Evolutionary conservation across 2,329 filamentous ascomycete genomes (phyloP), one percentile per base, ranked within the genome.

Genomic region (Metarhizium anisopliae): DNA sequence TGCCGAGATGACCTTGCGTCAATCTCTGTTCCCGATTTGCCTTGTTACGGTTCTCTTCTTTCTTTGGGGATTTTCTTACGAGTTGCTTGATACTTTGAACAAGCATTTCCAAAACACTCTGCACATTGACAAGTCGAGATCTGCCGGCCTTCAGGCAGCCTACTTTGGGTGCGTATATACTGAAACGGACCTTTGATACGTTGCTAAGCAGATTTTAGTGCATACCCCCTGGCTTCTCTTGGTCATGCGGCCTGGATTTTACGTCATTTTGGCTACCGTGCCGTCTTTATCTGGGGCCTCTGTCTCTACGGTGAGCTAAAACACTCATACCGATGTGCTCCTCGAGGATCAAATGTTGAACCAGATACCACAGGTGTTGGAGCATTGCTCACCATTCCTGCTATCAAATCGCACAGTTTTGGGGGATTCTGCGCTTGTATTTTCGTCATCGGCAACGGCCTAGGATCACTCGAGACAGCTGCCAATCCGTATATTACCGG

Each of bases 381-480:
- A 16, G 79, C 77, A n/a, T 65, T 82, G 52, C 70, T 81, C 16
- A 75, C 77, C 11, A 80, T 78, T 53, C 75, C 78, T 0, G 80
- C 77, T 58, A 78, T 85, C 62, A 78, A 80, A 59, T 79, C 81
- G 40, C 76, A 79, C 55, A 87, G 83, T 14, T 92, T 91, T 64
- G 82, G 78, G 30, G 89, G 87, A 10, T 91, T 91, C 72, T 90
- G 86, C 63, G 81, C 80, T 42, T 80, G 76, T 61, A 83, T 89
- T 61, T 89, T 91, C 68, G 80, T 91, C 59, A 86, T 90, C 57
- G 88, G 87, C 32, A 85, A 84, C 56, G 87, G 87, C 4, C 76
- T 91, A 0, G 84, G 84, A 1, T 87, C 87, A 0, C 81, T 92
- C 20, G 88, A 92, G 71, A 90, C 87, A 0, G 85, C 86, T 1